A percentile compares a stretch with the other conserved stretches of the same genome.
These are phyloP conservation scores for Dendrothele bispora DNA, from an alignment of 768 basidiomycete genomes.

Conservation along the genomic window DNA sequence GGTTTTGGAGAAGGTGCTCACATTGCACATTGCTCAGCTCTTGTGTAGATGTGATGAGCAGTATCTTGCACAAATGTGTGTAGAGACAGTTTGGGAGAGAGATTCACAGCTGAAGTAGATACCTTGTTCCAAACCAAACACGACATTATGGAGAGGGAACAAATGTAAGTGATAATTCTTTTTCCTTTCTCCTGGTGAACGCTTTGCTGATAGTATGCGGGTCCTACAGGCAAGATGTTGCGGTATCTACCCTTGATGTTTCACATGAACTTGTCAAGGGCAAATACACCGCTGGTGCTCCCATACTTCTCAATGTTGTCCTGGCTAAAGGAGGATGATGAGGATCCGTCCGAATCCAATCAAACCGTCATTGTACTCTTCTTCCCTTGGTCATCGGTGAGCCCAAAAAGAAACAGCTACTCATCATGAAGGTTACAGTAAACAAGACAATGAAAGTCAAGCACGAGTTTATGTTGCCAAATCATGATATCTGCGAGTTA, in stretches of 20 bases:
- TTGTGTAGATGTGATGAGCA: constrained; percentile 97
- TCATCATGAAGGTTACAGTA: constrained; percentile 86
- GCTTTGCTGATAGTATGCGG: too few species aligned
- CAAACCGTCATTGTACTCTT: constrained; percentile 90
- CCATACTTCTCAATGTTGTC: constrained; percentile 77
- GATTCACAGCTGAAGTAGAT: constrained; percentile 96
- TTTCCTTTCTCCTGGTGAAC: constrained; percentile 12
- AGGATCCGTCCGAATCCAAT: constrained; percentile 54
- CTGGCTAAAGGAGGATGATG: constrained; percentile 81
- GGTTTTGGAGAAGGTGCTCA: constrained; percentile 88
- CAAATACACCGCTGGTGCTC: constrained; percentile 81
- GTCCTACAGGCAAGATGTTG: constrained; percentile 79
- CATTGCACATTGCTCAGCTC: constrained; percentile 89
- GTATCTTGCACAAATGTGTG: constrained; percentile 96
- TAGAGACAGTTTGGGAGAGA: constrained; percentile 96
- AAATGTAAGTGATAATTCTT: constrained; percentile 64
- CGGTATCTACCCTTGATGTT: constrained; percentile 92
- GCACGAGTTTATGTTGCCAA: constrained; percentile 84
- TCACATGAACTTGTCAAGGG: constrained; percentile 80
- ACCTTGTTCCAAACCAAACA: constrained; percentile 93
- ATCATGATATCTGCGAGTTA: constrained; percentile 91
- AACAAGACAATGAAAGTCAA: constrained; percentile 80
- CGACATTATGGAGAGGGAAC: constrained; percentile 98
- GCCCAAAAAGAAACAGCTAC: constrained; percentile 69
- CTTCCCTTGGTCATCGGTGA: constrained; percentile 96